These are phyloP conservation scores for Aspergillus persii DNA, from an alignment of 2,329 filamentous ascomycete species.

Conservation along the genomic window DNA sequence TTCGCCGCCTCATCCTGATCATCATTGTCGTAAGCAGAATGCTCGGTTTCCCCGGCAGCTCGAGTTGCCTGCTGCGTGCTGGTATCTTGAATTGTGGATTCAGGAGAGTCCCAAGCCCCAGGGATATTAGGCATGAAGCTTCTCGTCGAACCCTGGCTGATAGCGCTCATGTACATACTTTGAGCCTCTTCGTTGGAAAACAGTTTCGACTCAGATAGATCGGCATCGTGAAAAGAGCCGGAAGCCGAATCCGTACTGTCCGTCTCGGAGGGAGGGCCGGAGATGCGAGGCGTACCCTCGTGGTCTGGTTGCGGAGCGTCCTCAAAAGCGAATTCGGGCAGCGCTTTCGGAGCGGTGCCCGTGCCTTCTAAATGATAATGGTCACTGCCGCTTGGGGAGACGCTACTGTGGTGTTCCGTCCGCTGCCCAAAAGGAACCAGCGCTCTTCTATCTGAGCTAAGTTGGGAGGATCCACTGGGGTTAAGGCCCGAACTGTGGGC, in stretches of 20 bases:
- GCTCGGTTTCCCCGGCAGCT: not conserved
- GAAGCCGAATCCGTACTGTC: slow-evolving; percentile 24
- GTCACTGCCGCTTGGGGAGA: not conserved
- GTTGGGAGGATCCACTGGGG: slow-evolving; percentile 1
- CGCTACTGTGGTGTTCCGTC: not conserved
- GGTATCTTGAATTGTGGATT: slow-evolving; percentile 14
- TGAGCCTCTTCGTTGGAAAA: slow-evolving; percentile 51
- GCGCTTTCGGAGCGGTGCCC: not conserved
- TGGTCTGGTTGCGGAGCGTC: not conserved
- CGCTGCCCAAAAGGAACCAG: not conserved
- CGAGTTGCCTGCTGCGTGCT: slow-evolving; percentile 1
- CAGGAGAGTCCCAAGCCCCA: slow-evolving; percentile 42
- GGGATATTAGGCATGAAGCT: slow-evolving; percentile 38
- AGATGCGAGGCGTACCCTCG: slow-evolving; percentile 4
- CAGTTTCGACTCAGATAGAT: slow-evolving; percentile 47
- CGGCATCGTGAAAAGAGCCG: slow-evolving; percentile 25
- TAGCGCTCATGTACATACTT: slow-evolving; percentile 56
- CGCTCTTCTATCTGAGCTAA: slow-evolving; percentile 6
- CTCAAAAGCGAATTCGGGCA: slow-evolving; percentile 1
- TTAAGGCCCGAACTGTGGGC: slow-evolving; percentile 18
- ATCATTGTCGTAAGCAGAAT: not conserved
- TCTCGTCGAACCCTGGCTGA: slow-evolving; percentile 44
- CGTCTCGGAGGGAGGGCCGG: slow-evolving; percentile 22
- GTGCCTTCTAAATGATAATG: not conserved
- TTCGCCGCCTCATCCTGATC: slow-evolving; percentile 17